A percentile compares a stretch with the other conserved stretches of the same genome.
phyloP scores from a whole-genome alignment of 805 yeast genomes.

The Sugiyamaella valdiviana region DNA sequence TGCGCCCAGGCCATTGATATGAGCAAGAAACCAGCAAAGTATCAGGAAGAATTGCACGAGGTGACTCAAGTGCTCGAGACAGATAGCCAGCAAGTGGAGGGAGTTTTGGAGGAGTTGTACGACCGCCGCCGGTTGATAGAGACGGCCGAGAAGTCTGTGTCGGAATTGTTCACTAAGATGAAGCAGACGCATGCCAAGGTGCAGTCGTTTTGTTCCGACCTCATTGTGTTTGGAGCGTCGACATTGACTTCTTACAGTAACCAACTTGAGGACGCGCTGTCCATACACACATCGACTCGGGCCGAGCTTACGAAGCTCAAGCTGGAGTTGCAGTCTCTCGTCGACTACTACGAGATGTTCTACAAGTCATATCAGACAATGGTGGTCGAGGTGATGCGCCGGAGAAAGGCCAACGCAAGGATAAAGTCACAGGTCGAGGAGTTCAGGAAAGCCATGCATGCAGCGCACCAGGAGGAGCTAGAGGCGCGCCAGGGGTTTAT shows the following conservation, averaged over 20 bases:
- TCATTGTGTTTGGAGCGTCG: conserved; percentile 20
- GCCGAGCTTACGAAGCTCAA: conserved; percentile 28
- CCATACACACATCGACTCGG: conserved; percentile 23
- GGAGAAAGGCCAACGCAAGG: conserved; percentile 38
- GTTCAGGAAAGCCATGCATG: conserved; percentile 37
- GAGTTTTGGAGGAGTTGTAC: conserved; percentile 24
- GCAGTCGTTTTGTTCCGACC: conserved; percentile 8
- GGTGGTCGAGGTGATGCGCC: conserved; percentile 47
- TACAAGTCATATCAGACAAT: conserved; percentile 47
- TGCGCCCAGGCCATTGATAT: conserved; percentile 46
- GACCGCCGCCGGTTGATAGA: conserved; percentile 19
- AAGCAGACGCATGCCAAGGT: conserved; percentile 24
- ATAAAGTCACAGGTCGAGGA: conserved; percentile 38
- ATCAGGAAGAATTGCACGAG: conserved; percentile 40
- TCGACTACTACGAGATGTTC: conserved; percentile 47
- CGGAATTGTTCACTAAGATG: conserved; percentile 21
- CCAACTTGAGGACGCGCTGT: conserved; percentile 18
- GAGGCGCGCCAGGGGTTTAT: conserved; percentile 41
- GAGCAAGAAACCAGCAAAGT: conserved; percentile 29
- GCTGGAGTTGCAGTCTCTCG: conserved; percentile 36
- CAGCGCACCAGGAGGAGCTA: conserved; percentile 41
- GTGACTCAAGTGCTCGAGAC: conserved; percentile 47
- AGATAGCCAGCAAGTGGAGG: conserved; percentile 31
- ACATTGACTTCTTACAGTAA: conserved; percentile 17
- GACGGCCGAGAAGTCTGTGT: conserved; percentile 15